Conservation (phyloP, 805 yeast genomes). For the Candida coquimbonensis region DNA sequence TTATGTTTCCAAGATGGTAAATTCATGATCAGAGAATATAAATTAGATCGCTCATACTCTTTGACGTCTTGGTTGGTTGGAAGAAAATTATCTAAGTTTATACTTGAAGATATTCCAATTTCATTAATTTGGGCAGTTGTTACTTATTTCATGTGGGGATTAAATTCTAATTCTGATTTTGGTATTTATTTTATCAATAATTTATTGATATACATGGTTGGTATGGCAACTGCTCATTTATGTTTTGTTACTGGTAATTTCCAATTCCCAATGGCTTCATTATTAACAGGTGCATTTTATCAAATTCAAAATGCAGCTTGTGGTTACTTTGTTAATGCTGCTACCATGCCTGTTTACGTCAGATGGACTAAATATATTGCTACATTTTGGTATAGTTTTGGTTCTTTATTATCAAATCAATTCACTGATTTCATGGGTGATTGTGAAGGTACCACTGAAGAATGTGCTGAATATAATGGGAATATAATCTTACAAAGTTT, state of each 20-base stretch:
- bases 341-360: constrained; percentile 72
- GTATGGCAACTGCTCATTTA: constrained; percentile 48
- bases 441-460: constrained; percentile 42
- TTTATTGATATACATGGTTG: constrained; percentile 48
- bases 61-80: constrained; percentile 19
- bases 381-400: constrained; percentile 70
- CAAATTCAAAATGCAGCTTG: constrained; percentile 65
- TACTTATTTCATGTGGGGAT: constrained; percentile 74
- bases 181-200: constrained; percentile 56
- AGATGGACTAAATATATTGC: constrained; percentile 74
- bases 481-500: constrained; percentile 42
- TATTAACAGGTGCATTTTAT: constrained; percentile 16
- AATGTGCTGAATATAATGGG: constrained; percentile 50
- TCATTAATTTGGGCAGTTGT: constrained; percentile 52
- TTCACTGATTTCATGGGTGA: constrained; percentile 54
- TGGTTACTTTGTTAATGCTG: constrained; percentile 72
- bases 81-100: constrained; percentile 54
- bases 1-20: constrained; percentile 47
- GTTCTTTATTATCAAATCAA: constrained; percentile 55
- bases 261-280: constrained; percentile 14
- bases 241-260: constrained; percentile 16
- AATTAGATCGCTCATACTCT: constrained; percentile 17
- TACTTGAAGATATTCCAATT: constrained; percentile 63
- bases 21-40: constrained; percentile 39
- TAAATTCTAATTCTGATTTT: constrained; percentile 44